phyloP scores from a whole-genome alignment of 345 rosid species.

The Syzygium jambos region DNA sequence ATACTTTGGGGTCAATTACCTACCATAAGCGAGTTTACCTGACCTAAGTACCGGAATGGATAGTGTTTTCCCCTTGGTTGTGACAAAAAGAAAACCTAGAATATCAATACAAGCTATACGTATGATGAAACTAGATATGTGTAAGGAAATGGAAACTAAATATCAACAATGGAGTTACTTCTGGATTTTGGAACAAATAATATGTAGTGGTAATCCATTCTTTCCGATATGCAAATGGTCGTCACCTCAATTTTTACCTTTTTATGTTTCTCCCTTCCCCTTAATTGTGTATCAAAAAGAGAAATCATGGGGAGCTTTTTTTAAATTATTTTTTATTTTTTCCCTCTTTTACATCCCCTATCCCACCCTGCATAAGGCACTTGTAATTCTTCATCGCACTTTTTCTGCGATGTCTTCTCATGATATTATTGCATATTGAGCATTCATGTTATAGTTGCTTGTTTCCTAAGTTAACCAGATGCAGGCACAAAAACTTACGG shows the following conservation, averaged over 20 bases:
- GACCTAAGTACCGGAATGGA: background rate
- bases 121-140: background rate
- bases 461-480: background rate
- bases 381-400: background rate
- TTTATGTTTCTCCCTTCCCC: background rate
- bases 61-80: background rate
- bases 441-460: background rate
- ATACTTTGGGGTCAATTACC: background rate
- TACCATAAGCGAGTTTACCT: background rate
- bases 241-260: background rate
- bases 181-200: background rate
- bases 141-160: background rate
- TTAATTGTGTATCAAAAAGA: background rate
- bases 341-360: background rate
- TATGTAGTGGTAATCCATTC: background rate
- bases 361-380: background rate
- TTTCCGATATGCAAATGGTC: background rate
- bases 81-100: background rate
- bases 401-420: background rate
- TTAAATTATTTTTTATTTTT: background rate
- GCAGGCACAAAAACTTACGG: background rate
- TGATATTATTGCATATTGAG: background rate
- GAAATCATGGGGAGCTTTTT: background rate
- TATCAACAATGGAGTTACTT: background rate
- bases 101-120: background rate